A percentile compares a stretch with the other conserved stretches of the same genome.
Evolutionary conservation across 129 eudicot species (phyloP).

Genomic region (Sambucus nigra): DNA sequence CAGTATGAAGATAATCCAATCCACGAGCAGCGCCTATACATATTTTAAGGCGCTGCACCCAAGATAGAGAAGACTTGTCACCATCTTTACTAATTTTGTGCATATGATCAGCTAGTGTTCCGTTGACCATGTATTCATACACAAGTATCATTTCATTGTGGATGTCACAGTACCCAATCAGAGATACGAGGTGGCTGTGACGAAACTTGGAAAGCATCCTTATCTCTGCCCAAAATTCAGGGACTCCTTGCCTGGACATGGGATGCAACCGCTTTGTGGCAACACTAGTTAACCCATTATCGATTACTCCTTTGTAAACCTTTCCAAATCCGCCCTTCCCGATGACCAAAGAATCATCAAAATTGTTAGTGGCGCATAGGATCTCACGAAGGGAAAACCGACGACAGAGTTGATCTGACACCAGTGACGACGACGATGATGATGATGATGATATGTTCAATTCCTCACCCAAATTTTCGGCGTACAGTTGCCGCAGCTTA

Average conservation of each 20-base stretch:
- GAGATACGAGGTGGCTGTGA: slow-evolving; percentile 20
- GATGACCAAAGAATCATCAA: slow-evolving; percentile 12
- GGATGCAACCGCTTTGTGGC: slow-evolving; percentile 18
- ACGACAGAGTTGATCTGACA: slow-evolving; percentile 3
- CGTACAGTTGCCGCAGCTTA: slow-evolving; percentile 13
- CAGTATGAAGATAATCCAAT: slow-evolving; percentile 25
- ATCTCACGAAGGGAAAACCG: slow-evolving; percentile 24
- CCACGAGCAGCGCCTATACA: slow-evolving; percentile 23
- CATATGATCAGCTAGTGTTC: slow-evolving; percentile 25
- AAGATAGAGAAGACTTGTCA: slow-evolving; percentile 5
- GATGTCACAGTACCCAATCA: slow-evolving; percentile 19
- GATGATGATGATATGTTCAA: no score
- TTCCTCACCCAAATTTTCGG: slow-evolving; percentile 5
- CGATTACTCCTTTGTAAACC: slow-evolving; percentile 24
- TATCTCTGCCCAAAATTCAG: slow-evolving; percentile 23
- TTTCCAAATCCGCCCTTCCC: slow-evolving; percentile 29
- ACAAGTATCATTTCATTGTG: slow-evolving; percentile 14
- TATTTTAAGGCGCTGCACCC: slow-evolving; percentile 22
- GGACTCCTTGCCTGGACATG: slow-evolving; percentile 21
- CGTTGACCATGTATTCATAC: slow-evolving; percentile 20
- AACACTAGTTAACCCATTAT: slow-evolving; percentile 8
- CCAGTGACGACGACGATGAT: not conserved
- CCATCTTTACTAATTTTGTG: slow-evolving; percentile 8
- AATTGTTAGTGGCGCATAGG: slow-evolving; percentile 16
- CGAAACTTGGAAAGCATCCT: slow-evolving; percentile 16